phyloP scores from a whole-genome alignment of 169 alveolate genomes.

The Cryptosporidium canis region DNA sequence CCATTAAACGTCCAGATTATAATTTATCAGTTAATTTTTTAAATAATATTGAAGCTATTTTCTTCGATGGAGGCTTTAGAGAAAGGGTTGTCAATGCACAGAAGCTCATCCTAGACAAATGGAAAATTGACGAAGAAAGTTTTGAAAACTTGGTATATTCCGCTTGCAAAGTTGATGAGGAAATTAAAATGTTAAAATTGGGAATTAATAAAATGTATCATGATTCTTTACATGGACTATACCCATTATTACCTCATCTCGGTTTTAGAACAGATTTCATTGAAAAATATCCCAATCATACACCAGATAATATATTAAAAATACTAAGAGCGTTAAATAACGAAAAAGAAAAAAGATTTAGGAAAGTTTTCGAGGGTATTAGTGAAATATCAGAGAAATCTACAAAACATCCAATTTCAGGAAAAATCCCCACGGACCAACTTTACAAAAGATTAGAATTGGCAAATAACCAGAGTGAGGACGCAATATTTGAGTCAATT shows the following conservation, averaged over 20 bases:
- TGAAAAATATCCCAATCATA: slow-evolving; percentile 6
- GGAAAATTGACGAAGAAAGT: neutral
- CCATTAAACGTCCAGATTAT: neutral
- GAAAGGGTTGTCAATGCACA: slow-evolving; percentile 23
- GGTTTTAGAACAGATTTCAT: neutral
- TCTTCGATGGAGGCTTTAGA: slow-evolving; percentile 25
- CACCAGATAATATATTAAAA: neutral
- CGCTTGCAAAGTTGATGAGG: slow-evolving; percentile 6
- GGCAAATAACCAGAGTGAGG: slow-evolving; percentile 33
- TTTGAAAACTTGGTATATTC: slow-evolving; percentile 12
- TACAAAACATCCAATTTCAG: slow-evolving; percentile 3
- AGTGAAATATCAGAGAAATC: slow-evolving; percentile 2
- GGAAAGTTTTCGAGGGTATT: neutral
- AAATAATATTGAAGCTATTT: neutral
- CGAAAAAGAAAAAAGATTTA: slow-evolving; percentile 24
- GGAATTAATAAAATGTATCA: slow-evolving; percentile 49
- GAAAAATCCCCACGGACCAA: slow-evolving; percentile 31
- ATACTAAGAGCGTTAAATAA: neutral
- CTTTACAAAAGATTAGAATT: slow-evolving; percentile 33
- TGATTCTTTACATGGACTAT: slow-evolving; percentile 34
- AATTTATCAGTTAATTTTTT: neutral
- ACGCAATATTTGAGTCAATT: neutral
- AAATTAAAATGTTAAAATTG: slow-evolving; percentile 1
- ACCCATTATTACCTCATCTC: slow-evolving; percentile 36
- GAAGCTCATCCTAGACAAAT: neutral